Conservation (phyloP, 1,139 yeast genomes). For the Petasospora fabianii region DNA sequence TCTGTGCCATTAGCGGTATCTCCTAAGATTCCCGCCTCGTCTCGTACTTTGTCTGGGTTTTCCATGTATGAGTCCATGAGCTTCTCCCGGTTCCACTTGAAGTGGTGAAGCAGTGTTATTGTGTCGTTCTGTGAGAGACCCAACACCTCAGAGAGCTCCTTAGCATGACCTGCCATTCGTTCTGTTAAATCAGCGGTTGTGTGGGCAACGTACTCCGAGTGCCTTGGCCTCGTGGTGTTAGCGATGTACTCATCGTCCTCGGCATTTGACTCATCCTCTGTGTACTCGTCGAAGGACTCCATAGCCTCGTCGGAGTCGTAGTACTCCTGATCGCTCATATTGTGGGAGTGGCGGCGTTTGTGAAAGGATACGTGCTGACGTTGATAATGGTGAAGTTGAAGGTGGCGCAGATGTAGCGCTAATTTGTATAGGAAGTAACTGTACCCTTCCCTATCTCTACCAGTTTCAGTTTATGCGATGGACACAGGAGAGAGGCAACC, state of each 20-base stretch:
- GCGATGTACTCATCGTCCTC: no score
- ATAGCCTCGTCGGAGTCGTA: not conserved
- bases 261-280: not conserved
- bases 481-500: no score
- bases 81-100: constrained; percentile 72
- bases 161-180: constrained; percentile 16
- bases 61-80: constrained; percentile 67
- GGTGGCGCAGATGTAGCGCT: no score
- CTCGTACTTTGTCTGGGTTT: constrained; percentile 41
- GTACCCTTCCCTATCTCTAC: no score
- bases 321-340: not conserved
- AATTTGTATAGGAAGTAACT: no score
- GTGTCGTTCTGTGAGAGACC: constrained; percentile 39
- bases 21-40: constrained; percentile 49
- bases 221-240: not conserved
- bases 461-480: no score
- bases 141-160: constrained; percentile 31
- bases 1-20: no score
- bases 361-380: no score
- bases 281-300: no score
- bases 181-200: constrained; percentile 20
- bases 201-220: not conserved
- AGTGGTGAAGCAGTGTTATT: constrained; percentile 53
- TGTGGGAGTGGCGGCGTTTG: not conserved
- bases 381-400: no score